A percentile compares a stretch with the other conserved stretches of the same genome.
phyloP scores from a whole-genome alignment of 2,329 filamentous ascomycete species.

The Alternaria incomplexa region DNA sequence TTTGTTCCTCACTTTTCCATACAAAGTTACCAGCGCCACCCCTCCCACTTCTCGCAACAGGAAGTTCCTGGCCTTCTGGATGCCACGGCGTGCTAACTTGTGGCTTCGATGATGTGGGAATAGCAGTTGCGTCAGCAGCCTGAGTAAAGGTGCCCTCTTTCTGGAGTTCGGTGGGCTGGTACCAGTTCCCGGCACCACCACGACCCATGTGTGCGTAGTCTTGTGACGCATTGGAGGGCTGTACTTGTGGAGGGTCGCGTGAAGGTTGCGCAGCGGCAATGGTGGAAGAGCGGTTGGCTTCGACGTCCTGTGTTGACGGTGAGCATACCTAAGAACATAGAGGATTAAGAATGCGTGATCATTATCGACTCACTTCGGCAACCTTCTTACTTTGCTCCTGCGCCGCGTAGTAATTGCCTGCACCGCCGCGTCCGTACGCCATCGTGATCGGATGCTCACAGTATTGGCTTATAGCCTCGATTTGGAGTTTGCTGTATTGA shows the following conservation, averaged over 20 bases:
- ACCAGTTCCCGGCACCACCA: conserved; percentile 57
- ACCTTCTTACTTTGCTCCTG: conserved; percentile 39
- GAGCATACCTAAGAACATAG: not conserved
- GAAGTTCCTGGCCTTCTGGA: conserved; percentile 41
- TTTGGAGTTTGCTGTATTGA: not conserved
- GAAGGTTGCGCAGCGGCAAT: conserved; percentile 8
- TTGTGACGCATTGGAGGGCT: conserved; percentile 30
- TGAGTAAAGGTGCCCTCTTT: conserved; percentile 49
- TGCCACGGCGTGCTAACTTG: conserved; percentile 44
- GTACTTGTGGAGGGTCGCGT: conserved; percentile 15
- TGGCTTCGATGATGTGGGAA: conserved; percentile 33
- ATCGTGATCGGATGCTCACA: conserved; percentile 13
- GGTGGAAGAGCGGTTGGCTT: conserved; percentile 44
- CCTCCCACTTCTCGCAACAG: conserved; percentile 46
- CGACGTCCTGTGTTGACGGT: conserved; percentile 42
- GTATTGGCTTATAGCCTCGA: not conserved
- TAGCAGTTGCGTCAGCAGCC: conserved; percentile 35
- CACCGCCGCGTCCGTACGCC: conserved; percentile 53
- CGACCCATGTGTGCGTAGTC: conserved; percentile 54
- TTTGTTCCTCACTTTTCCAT: conserved; percentile 48
- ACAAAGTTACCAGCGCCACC: conserved; percentile 57
- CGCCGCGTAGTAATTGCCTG: conserved; percentile 52
- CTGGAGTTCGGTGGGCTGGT: conserved; percentile 49
- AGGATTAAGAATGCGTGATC: not conserved
- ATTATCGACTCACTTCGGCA: conserved; percentile 31